Evolutionary conservation across 495 filamentous ascomycete species (phyloP).

Genomic region (Aspergillus avenaceus): DNA sequence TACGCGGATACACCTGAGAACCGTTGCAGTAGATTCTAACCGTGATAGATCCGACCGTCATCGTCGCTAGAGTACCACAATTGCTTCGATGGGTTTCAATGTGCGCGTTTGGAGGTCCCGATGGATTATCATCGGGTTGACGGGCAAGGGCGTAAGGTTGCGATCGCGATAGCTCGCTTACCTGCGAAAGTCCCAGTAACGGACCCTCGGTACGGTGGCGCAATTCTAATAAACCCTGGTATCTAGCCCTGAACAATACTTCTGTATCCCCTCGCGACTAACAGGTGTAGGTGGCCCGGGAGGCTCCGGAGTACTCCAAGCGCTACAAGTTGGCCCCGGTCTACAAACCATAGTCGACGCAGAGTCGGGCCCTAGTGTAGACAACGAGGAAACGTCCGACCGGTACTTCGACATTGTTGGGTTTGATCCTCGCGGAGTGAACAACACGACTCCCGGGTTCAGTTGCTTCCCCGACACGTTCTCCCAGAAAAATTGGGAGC

Average conservation of each 20-base stretch:
- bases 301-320: constrained; percentile 42
- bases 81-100: constrained; percentile 44
- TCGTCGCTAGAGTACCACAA: constrained; percentile 29
- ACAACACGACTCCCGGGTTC: constrained; percentile 43
- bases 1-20: background rate
- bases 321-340: constrained; percentile 27
- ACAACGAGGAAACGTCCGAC: constrained; percentile 5
- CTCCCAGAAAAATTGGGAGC: constrained; percentile 36
- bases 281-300: constrained; percentile 43
- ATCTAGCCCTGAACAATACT: constrained; percentile 4
- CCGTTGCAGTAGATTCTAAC: background rate
- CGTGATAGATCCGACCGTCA: constrained; percentile 24
- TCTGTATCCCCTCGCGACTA: background rate
- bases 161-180: constrained; percentile 48
- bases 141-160: constrained; percentile 32
- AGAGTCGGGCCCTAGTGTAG: constrained; percentile 18
- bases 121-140: constrained; percentile 50
- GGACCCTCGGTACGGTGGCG: constrained; percentile 43
- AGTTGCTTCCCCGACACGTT: constrained; percentile 44
- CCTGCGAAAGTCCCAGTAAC: constrained; percentile 44
- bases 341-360: constrained; percentile 43
- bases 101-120: constrained; percentile 54
- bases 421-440: constrained; percentile 54
- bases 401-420: constrained; percentile 54
- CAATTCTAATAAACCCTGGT: constrained; percentile 46